Conservation (phyloP, 768 basidiomycete species). For the Panaeolus cyanescens region DNA sequence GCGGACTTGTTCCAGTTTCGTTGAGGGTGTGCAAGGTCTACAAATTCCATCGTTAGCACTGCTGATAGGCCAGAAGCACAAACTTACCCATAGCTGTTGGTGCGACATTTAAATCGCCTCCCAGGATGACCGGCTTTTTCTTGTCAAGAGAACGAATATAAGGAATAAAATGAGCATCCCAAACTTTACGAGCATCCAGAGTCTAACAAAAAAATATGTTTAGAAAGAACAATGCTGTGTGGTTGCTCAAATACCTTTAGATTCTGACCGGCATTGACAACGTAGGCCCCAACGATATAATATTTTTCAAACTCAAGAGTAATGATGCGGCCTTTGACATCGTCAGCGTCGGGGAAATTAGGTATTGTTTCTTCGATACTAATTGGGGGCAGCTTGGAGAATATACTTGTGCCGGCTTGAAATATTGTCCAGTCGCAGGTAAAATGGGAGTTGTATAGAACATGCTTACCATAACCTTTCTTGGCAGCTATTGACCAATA, state of each 20-base stretch:
- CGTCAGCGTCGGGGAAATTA: conserved; percentile 64
- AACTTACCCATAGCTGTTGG: conserved; percentile 67
- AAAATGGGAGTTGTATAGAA: not conserved
- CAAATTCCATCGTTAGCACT: not conserved
- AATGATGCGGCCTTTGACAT: conserved; percentile 75
- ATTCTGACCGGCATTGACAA: conserved; percentile 77
- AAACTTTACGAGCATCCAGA: conserved; percentile 71
- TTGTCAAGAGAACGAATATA: conserved; percentile 75
- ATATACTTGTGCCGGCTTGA: conserved; percentile 77
- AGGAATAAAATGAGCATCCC: conserved; percentile 76
- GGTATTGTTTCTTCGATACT: conserved; percentile 69
- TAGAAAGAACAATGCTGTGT: not conserved
- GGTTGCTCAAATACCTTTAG: conserved; percentile 56
- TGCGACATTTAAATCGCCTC: conserved; percentile 86
- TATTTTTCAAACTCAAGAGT: conserved; percentile 77
- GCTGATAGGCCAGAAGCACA: not conserved
- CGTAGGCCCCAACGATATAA: conserved; percentile 80
- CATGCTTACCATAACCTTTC: conserved; percentile 71
- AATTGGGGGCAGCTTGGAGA: conserved; percentile 77
- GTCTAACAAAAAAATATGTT: conserved; percentile 45
- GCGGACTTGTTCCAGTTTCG: conserved; percentile 87
- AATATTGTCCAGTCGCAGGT: not conserved
- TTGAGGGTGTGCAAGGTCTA: conserved; percentile 71
- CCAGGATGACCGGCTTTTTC: conserved; percentile 86
- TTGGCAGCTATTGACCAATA: conserved; percentile 80